Conservation (phyloP, 768 basidiomycete genomes). For the Butyriboletus loyo region DNA sequence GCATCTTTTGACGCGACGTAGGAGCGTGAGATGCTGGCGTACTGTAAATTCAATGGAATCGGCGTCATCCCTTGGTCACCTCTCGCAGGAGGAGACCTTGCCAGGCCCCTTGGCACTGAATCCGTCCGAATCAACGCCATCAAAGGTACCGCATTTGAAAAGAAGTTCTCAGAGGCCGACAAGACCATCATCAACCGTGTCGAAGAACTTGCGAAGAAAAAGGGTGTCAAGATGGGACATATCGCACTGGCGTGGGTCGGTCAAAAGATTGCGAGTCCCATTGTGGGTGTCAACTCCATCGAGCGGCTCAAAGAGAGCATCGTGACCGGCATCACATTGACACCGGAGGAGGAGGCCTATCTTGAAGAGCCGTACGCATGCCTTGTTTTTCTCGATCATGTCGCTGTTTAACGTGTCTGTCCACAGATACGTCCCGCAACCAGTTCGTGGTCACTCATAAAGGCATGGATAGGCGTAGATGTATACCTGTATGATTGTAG, state of each 20-base stretch:
- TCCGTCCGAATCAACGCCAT: constrained; percentile 16
- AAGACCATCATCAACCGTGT: constrained; percentile 39
- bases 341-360: constrained; percentile 29
- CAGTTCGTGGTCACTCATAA: constrained; percentile 18
- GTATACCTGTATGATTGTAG: constrained; percentile 6
- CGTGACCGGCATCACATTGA: constrained; percentile 22
- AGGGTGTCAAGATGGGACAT: constrained; percentile 42
- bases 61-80: constrained; percentile 53
- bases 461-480: background rate
- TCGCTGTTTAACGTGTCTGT: background rate
- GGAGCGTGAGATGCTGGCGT: constrained; percentile 46
- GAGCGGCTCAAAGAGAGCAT: constrained; percentile 31
- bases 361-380: constrained; percentile 29
- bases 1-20: constrained; percentile 7
- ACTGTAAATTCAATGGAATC: constrained; percentile 48
- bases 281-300: constrained; percentile 41
- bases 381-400: background rate
- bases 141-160: constrained; percentile 26
- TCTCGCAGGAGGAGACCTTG: constrained; percentile 38
- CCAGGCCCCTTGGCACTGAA: constrained; percentile 33
- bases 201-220: constrained; percentile 41
- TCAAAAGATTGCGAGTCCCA: constrained; percentile 42
- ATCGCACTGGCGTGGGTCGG: constrained; percentile 45
- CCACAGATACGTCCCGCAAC: constrained; percentile 19
- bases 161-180: constrained; percentile 27